These are phyloP conservation scores for Takashimella koratensis DNA, from an alignment of 1,284 basidiomycete genomes.

Conservation along the genomic window DNA sequence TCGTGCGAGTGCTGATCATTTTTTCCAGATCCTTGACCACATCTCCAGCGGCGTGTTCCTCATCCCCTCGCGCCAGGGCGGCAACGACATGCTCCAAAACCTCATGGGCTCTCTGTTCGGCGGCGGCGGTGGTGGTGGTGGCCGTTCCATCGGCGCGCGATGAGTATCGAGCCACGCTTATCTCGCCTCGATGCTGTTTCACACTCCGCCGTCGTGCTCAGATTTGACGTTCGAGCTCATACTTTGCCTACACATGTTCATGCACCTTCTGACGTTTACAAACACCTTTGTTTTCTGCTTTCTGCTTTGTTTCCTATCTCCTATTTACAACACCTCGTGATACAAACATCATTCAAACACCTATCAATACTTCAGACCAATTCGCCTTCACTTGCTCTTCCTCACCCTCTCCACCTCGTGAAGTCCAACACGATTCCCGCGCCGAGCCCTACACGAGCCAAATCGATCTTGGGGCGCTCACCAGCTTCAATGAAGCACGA, in stretches of 20 bases:
- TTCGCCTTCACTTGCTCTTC: no score
- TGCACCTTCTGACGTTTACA: not conserved
- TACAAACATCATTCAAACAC: not conserved
- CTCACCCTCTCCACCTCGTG: not conserved
- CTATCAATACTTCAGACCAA: no score
- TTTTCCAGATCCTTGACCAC: slow-evolving; percentile 57
- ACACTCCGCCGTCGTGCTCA: no score
- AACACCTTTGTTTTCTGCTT: not conserved
- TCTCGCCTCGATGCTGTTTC: no score
- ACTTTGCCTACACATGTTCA: no score
- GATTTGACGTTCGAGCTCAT: no score
- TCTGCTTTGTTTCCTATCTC: not conserved
- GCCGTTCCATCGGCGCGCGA: slow-evolving; percentile 9
- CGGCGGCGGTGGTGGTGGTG: slow-evolving; percentile 52
- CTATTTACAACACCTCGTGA: not conserved
- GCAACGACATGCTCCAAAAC: slow-evolving; percentile 74
- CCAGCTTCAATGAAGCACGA: no score
- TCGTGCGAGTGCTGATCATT: not conserved
- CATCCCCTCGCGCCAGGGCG: slow-evolving; percentile 65
- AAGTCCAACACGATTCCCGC: not conserved
- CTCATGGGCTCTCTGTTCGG: slow-evolving; percentile 78
- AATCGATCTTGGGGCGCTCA: no score
- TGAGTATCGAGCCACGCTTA: no score
- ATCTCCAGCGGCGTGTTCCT: slow-evolving; percentile 66
- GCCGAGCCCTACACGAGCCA: not conserved